Conservation (phyloP, 768 basidiomycete species). For the Mycena metata region DNA sequence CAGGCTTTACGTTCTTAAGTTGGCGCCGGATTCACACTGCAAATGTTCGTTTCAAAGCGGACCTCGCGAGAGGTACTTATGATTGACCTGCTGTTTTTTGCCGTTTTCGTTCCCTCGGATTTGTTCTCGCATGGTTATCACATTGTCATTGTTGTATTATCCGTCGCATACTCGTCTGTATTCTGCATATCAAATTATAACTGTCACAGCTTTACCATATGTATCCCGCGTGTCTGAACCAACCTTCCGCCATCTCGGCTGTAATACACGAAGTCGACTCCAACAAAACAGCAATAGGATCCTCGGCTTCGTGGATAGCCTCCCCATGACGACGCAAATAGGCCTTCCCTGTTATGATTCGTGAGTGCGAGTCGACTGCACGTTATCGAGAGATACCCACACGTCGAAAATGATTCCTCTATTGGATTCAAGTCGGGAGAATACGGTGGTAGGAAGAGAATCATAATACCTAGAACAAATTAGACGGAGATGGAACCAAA, state of each 20-base stretch:
- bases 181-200: too few species aligned
- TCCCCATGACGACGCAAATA: slow-evolving; percentile 29
- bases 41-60: not conserved
- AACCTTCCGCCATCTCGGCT: slow-evolving; percentile 32
- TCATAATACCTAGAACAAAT: not conserved
- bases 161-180: not conserved
- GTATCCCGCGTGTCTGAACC: slow-evolving; percentile 44
- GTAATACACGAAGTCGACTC: slow-evolving; percentile 41
- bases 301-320: slow-evolving; percentile 23
- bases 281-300: slow-evolving; percentile 28
- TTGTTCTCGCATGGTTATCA: not conserved
- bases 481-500: too few species aligned
- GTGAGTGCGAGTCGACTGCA: not conserved
- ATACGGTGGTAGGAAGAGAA: slow-evolving; percentile 10
- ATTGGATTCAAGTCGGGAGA: slow-evolving; percentile 17
- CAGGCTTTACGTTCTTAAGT: not conserved
- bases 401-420: slow-evolving; percentile 11
- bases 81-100: too few species aligned
- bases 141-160: not conserved
- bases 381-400: not conserved
- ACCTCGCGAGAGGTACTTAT: not conserved
- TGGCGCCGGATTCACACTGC: not conserved
- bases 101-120: too few species aligned
- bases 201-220: slow-evolving; percentile 32
- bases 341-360: slow-evolving; percentile 21